These are phyloP conservation scores for Rhizopus stolonifer DNA, from an alignment of 371 early-diverging fungal species.

Conservation along the genomic window DNA sequence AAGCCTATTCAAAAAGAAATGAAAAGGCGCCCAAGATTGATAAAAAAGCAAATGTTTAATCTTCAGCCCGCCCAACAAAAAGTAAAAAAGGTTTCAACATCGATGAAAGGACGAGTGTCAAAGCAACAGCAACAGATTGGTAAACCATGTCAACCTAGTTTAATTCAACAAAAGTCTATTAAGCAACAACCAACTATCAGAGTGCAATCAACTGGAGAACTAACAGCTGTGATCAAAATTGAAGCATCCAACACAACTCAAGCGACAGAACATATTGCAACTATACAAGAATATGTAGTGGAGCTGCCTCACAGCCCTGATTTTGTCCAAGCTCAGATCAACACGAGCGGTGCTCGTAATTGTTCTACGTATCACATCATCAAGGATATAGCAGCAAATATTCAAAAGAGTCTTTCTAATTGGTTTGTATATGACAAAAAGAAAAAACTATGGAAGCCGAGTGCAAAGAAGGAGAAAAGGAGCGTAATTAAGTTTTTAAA, in stretches of 20 bases:
- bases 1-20: too few relatives aligned
- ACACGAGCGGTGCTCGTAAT: background rate
- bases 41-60: too few relatives aligned
- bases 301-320: conserved; percentile 14
- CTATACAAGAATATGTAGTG: background rate
- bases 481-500: background rate
- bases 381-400: background rate
- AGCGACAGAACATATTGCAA: background rate
- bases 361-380: conserved; percentile 1
- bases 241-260: background rate
- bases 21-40: too few relatives aligned
- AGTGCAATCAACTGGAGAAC: too few relatives aligned
- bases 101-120: too few relatives aligned
- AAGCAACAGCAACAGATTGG: too few relatives aligned
- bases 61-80: too few relatives aligned
- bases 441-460: background rate
- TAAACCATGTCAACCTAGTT: too few relatives aligned
- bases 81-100: too few relatives aligned
- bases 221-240: background rate
- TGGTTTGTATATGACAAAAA: background rate
- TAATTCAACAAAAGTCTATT: too few relatives aligned
- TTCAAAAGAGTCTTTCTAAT: background rate
- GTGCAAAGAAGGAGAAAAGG: background rate
- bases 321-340: conserved; percentile 10
- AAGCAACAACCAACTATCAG: too few relatives aligned